Evolutionary conservation across 345 rosid genomes (phyloP).

Genomic region (Euphorbia pulcherrima): DNA sequence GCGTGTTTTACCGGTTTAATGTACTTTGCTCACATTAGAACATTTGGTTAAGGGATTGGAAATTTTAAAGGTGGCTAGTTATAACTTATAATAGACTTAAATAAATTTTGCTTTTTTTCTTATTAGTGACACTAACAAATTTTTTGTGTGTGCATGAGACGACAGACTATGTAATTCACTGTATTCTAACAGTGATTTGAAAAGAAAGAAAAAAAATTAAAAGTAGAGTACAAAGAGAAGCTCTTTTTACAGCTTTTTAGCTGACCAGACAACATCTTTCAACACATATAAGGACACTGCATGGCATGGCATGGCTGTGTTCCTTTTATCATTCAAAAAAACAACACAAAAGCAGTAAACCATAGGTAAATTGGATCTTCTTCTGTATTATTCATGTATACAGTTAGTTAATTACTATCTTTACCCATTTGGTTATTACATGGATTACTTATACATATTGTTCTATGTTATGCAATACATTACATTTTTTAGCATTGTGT

Average conservation of each 20-base stretch:
- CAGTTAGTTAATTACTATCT: slow-evolving; percentile 1
- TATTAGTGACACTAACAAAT: not conserved
- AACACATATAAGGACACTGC: slow-evolving; percentile 42
- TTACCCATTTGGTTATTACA: too few relatives aligned
- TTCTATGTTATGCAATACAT: too few relatives aligned
- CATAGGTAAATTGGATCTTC: slow-evolving; percentile 37
- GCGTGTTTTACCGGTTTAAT: too few relatives aligned
- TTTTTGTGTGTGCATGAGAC: not conserved
- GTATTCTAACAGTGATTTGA: not conserved
- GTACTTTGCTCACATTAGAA: too few relatives aligned
- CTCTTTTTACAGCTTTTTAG: slow-evolving; percentile 53
- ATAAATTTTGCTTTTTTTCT: slow-evolving; percentile 16
- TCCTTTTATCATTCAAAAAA: slow-evolving; percentile 21
- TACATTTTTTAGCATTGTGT: too few relatives aligned
- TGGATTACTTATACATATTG: too few relatives aligned
- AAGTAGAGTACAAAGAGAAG: slow-evolving; percentile 29
- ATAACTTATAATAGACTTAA: slow-evolving; percentile 13
- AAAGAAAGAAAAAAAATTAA: too few relatives aligned
- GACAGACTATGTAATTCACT: not conserved
- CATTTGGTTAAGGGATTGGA: too few relatives aligned
- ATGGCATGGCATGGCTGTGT: slow-evolving; percentile 11
- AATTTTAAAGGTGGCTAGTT: too few relatives aligned
- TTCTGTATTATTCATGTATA: slow-evolving; percentile 20
- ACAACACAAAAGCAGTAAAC: slow-evolving; percentile 23
- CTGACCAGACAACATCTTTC: slow-evolving; percentile 43